A percentile compares a stretch with the other conserved stretches of the same genome.
Conservation (phyloP, 2,329 filamentous ascomycete genomes). For the Albophoma yamanashiensis region DNA sequence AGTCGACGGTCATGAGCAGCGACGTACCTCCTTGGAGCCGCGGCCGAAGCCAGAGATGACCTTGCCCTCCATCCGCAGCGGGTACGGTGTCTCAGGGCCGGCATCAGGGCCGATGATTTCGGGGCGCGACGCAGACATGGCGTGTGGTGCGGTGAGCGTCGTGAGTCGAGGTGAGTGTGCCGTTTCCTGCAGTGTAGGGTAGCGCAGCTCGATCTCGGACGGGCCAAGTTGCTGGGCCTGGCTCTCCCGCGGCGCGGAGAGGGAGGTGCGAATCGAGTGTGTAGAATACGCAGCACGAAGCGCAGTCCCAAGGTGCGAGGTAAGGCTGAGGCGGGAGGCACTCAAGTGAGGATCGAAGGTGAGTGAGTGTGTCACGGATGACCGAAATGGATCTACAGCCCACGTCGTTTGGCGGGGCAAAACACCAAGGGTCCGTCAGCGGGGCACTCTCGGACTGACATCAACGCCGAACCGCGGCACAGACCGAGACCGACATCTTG, state of each 20-base stretch:
- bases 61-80: slow-evolving; percentile 70
- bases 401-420: not conserved
- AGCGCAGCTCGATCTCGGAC: not conserved
- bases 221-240: not conserved
- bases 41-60: slow-evolving; percentile 91
- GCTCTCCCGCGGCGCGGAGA: not conserved
- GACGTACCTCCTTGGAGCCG: slow-evolving; percentile 74
- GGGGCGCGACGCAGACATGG: slow-evolving; percentile 38
- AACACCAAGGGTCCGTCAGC: not conserved
- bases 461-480: not conserved
- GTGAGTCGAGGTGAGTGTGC: not conserved
- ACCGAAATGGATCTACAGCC: not conserved
- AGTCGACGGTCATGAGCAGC: not conserved
- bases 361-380: not conserved
- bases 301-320: not conserved
- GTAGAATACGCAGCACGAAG: not conserved
- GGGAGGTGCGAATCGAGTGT: not conserved
- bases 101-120: slow-evolving; percentile 60
- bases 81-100: slow-evolving; percentile 70
- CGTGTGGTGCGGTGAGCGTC: not conserved
- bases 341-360: not conserved
- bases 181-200: not conserved
- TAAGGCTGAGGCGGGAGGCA: not conserved
- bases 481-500: too few species aligned
- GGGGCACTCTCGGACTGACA: not conserved